These are phyloP conservation scores for Termitomyces sp. DNA, from an alignment of 768 basidiomycete genomes.

Conservation along the genomic window DNA sequence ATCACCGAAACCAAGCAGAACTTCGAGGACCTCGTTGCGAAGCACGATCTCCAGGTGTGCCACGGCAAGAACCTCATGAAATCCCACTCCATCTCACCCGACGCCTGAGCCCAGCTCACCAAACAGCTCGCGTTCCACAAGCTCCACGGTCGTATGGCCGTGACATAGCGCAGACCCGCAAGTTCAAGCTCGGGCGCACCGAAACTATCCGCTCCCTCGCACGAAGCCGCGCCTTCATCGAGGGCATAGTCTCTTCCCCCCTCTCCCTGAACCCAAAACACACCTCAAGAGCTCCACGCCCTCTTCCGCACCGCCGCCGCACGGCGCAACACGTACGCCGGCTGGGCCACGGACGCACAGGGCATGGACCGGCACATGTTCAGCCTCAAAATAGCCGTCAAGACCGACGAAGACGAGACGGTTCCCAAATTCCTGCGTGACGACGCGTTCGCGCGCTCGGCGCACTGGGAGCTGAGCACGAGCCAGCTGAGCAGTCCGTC, in stretches of 20 bases:
- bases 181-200: too few relatives aligned
- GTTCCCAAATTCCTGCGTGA: too few relatives aligned
- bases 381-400: too few relatives aligned
- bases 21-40: constrained; percentile 72
- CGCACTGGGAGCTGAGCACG: too few relatives aligned
- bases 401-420: too few relatives aligned
- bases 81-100: too few relatives aligned
- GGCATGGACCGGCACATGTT: too few relatives aligned
- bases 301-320: constrained; percentile 74
- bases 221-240: constrained; percentile 81
- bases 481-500: too few relatives aligned
- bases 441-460: too few relatives aligned
- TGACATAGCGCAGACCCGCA: constrained; percentile 94
- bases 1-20: constrained; percentile 58
- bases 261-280: not conserved
- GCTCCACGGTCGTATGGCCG: constrained; percentile 68
- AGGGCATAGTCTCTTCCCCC: constrained; percentile 67
- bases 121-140: constrained; percentile 93
- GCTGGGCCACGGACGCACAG: too few relatives aligned
- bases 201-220: constrained; percentile 83
- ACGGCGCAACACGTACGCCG: too few relatives aligned
- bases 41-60: constrained; percentile 77
- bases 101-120: too few relatives aligned
- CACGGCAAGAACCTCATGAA: constrained; percentile 89
- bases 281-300: constrained; percentile 45